phyloP scores from a whole-genome alignment of 2,329 filamentous ascomycete genomes.

The Biscogniauxia mediterranea region DNA sequence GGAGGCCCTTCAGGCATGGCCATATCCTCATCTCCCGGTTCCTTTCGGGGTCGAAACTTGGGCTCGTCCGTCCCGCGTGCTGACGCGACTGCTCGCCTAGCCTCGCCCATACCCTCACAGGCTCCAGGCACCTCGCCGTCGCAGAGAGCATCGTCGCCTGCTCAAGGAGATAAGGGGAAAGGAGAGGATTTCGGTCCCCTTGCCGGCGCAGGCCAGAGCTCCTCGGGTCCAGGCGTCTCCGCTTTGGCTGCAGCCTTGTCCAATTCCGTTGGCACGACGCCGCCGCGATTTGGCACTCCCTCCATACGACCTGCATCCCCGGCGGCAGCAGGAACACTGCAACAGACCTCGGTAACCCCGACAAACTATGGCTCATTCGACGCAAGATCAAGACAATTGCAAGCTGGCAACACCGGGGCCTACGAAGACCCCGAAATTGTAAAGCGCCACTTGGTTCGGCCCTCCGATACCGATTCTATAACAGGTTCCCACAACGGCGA shows the following conservation, averaged over 20 bases:
- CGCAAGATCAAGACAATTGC: constrained; percentile 52
- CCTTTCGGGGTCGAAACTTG: constrained; percentile 44
- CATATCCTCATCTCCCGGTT: constrained; percentile 48
- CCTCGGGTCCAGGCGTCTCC: constrained; percentile 78
- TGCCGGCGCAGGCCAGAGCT: constrained; percentile 60
- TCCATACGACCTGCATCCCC: constrained; percentile 60
- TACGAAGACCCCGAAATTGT: constrained; percentile 91
- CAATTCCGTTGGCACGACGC: constrained; percentile 67
- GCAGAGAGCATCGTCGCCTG: constrained; percentile 48
- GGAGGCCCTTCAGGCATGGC: constrained; percentile 37
- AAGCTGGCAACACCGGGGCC: constrained; percentile 52
- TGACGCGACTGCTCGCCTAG: constrained; percentile 60
- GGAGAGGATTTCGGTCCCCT: constrained; percentile 59
- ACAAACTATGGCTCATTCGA: constrained; percentile 88
- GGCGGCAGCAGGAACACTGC: constrained; percentile 43
- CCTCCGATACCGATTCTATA: constrained; percentile 50
- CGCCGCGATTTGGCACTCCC: constrained; percentile 68
- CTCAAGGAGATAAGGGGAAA: constrained; percentile 39
- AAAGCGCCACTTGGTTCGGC: constrained; percentile 80
- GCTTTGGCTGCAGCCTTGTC: constrained; percentile 86
- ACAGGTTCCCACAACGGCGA: constrained; percentile 36
- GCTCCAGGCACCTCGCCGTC: constrained; percentile 43
- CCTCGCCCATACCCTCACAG: constrained; percentile 54
- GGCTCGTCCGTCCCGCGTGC: constrained; percentile 56
- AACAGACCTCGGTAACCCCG: constrained; percentile 51